Percentiles rank a stretch among this genome's conserved stretches.
Conservation (phyloP, 2,329 filamentous ascomycete genomes). For the Beauveria sp. region DNA sequence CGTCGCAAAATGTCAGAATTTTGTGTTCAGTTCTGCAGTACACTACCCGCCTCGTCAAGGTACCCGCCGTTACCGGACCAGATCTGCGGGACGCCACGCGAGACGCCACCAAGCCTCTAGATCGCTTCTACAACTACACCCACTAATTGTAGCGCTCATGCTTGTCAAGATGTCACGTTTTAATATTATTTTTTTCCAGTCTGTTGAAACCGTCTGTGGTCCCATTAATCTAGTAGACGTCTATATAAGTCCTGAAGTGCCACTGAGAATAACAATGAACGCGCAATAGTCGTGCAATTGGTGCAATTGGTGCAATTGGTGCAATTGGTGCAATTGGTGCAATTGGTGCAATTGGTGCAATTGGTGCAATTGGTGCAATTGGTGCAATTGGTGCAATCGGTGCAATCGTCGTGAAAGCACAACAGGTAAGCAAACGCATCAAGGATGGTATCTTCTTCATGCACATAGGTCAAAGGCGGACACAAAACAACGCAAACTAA, state of each 20-base stretch:
- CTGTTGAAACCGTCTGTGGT: neutral
- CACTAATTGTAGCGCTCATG: too few relatives aligned
- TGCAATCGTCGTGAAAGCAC: neutral
- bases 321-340: neutral
- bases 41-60: conserved; percentile 3
- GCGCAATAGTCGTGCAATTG: neutral
- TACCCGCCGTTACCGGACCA: conserved; percentile 14
- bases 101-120: conserved; percentile 15
- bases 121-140: conserved; percentile 16
- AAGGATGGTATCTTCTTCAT: neutral
- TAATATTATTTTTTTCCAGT: neutral
- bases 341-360: neutral
- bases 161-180: too few relatives aligned
- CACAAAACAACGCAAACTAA: neutral
- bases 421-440: neutral
- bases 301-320: neutral
- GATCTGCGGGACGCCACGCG: conserved; percentile 12
- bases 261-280: neutral
- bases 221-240: neutral
- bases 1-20: conserved; percentile 9
- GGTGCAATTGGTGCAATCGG: neutral
- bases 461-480: neutral
- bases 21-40: too few relatives aligned
- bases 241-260: neutral
- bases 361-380: neutral